phyloP scores from a whole-genome alignment of 805 yeast genomes.

The Zygotorulaspora sp. region DNA sequence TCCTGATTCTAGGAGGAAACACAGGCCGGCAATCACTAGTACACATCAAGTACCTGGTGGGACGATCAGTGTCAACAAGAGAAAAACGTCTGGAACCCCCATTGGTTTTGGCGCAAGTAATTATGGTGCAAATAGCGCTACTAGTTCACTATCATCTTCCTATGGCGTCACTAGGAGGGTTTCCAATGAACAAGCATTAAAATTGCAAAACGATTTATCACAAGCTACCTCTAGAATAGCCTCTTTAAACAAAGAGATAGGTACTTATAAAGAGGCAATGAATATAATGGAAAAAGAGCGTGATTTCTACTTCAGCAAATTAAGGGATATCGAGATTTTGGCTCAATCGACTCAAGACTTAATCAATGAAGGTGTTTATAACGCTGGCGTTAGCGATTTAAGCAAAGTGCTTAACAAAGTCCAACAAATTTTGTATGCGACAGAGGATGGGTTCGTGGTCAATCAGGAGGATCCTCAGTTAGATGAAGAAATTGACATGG shows the following conservation, averaged over 20 bases:
- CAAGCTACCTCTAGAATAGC: conserved; percentile 42
- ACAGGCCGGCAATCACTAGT: conserved; percentile 23
- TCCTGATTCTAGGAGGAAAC: conserved; percentile 53
- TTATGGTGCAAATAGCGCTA: conserved; percentile 3
- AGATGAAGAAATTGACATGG: conserved; percentile 4
- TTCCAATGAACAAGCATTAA: conserved; percentile 28
- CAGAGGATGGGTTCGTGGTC: conserved; percentile 82
- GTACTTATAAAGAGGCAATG: conserved; percentile 54
- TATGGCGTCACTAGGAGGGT: conserved; percentile 22
- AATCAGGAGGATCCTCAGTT: conserved; percentile 31
- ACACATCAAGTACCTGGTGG: conserved; percentile 12
- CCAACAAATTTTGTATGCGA: conserved; percentile 70
- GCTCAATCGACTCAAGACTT: conserved; percentile 60
- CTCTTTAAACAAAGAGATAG: conserved; percentile 41
- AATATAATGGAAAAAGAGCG: conserved; percentile 76
- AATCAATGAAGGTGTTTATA: conserved; percentile 40
- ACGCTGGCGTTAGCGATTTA: conserved; percentile 31
- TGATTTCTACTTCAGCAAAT: conserved; percentile 82
- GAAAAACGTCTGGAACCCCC: conserved; percentile 18
- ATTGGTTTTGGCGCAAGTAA: conserved; percentile 3
- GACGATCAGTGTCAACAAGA: conserved; percentile 22
- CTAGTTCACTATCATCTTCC: conserved; percentile 25
- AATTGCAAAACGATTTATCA: conserved; percentile 43
- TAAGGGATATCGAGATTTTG: conserved; percentile 82
- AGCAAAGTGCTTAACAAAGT: conserved; percentile 52